These are phyloP conservation scores for Leccinum subatratum DNA, from an alignment of 1,284 basidiomycete genomes.

Conservation along the genomic window DNA sequence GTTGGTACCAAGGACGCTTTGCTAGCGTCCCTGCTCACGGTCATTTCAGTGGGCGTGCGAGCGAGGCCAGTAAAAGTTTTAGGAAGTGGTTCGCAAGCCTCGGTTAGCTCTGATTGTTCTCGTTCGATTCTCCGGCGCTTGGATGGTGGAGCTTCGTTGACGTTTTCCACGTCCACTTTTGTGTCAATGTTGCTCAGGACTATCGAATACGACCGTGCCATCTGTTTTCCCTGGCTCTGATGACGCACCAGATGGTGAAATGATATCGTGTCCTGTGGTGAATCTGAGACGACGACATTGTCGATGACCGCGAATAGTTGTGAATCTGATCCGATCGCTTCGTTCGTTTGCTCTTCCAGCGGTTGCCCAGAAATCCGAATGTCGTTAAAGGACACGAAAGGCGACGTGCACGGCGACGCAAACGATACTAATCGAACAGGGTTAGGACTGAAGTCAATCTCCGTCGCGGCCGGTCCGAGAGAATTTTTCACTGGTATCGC, in stretches of 20 bases:
- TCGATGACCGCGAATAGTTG: constrained; percentile 20
- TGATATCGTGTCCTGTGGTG: neutral
- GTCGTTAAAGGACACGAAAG: constrained; percentile 13
- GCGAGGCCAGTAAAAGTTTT: neutral
- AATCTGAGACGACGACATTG: constrained; percentile 11
- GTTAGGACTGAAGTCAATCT: constrained; percentile 4
- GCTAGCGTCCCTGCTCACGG: neutral
- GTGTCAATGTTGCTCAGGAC: neutral
- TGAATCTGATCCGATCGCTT: neutral
- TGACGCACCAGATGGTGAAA: neutral
- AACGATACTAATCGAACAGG: constrained; percentile 1
- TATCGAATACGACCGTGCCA: neutral
- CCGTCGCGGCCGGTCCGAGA: neutral
- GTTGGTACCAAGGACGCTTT: neutral
- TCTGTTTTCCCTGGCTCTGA: constrained; percentile 5
- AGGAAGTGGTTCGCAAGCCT: neutral
- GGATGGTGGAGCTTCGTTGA: neutral
- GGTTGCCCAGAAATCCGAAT: neutral
- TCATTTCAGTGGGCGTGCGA: constrained; percentile 3
- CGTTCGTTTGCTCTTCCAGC: constrained; percentile 1
- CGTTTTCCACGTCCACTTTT: constrained; percentile 11
- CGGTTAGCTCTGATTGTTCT: constrained; percentile 1
- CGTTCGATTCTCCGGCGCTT: constrained; percentile 20
- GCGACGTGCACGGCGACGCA: constrained; percentile 13
- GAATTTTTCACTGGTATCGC: neutral